phyloP scores from a whole-genome alignment of 345 rosid genomes.

The Brassica juncea region DNA sequence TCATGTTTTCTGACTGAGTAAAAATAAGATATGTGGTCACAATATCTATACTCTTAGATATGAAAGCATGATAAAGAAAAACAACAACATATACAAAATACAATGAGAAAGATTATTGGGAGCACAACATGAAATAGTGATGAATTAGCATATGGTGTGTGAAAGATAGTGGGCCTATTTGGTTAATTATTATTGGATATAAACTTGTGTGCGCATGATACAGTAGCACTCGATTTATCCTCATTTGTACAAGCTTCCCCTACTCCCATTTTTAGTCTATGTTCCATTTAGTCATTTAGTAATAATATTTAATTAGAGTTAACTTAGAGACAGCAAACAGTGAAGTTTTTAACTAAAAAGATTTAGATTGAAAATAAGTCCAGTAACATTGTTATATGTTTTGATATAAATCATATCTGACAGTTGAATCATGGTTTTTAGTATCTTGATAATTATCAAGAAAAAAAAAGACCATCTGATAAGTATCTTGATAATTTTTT shows the following conservation, averaged over 20 bases:
- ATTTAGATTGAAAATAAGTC: neutral
- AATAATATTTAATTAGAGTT: neutral
- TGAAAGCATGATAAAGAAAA: neutral
- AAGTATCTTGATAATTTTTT: neutral
- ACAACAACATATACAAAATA: neutral
- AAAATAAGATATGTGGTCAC: neutral
- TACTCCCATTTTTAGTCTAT: conserved; percentile 8
- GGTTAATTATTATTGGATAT: conserved; percentile 29
- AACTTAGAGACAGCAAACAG: neutral
- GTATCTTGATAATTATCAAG: no score
- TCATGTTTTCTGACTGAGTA: neutral
- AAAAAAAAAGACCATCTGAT: no score
- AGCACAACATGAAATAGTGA: conserved; percentile 40
- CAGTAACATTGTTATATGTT: no score
- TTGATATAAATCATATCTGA: no score
- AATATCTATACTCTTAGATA: neutral
- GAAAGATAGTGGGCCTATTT: conserved; percentile 47
- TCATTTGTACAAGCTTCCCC: conserved; percentile 30
- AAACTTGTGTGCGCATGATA: conserved; percentile 71
- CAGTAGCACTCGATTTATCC: conserved; percentile 66
- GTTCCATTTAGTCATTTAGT: neutral
- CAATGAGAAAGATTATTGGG: conserved; percentile 16
- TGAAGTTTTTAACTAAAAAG: neutral
- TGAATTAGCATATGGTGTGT: conserved; percentile 36
- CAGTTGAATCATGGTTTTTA: no score